phyloP scores from a whole-genome alignment of 106 monocot species.

The Acanthochlamys bracteata region DNA sequence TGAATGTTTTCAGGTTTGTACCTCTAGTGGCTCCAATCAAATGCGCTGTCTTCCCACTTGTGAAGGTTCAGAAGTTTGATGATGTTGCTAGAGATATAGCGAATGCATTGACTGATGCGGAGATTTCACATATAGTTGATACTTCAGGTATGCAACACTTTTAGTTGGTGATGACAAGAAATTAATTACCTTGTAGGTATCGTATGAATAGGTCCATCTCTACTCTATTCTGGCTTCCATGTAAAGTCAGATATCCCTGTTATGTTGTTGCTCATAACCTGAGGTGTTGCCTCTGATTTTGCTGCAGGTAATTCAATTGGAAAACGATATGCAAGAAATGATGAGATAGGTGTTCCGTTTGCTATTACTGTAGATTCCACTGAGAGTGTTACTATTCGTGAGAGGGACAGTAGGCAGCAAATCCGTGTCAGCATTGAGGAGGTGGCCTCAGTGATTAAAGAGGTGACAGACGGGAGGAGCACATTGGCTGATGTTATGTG shows the following conservation, averaged over 20 bases:
- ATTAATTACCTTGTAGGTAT: not conserved
- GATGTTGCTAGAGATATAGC: constrained; percentile 67
- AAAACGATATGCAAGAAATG: constrained; percentile 76
- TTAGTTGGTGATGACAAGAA: not conserved
- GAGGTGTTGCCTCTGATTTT: not conserved
- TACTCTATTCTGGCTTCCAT: not conserved
- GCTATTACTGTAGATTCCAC: constrained; percentile 80
- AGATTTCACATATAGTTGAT: constrained; percentile 86
- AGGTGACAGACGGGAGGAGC: constrained; percentile 71
- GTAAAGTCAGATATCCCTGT: not conserved
- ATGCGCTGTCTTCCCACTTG: constrained; percentile 92
- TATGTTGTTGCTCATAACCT: not conserved
- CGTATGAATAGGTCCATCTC: not conserved
- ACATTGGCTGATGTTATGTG: constrained; percentile 91
- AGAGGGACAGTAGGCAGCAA: constrained; percentile 90
- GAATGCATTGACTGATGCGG: constrained; percentile 54
- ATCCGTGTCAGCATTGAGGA: constrained; percentile 69
- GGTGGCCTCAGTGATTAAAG: constrained; percentile 78
- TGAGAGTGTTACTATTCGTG: constrained; percentile 59
- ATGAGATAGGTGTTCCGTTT: constrained; percentile 77
- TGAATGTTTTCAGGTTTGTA: constrained; percentile 86
- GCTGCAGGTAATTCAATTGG: constrained; percentile 81
- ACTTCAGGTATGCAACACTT: constrained; percentile 60
- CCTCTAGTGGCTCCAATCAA: constrained; percentile 87
- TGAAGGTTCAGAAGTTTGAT: constrained; percentile 73